These are phyloP conservation scores for Acer saccharum DNA, from an alignment of 345 rosid species.

Conservation along the genomic window DNA sequence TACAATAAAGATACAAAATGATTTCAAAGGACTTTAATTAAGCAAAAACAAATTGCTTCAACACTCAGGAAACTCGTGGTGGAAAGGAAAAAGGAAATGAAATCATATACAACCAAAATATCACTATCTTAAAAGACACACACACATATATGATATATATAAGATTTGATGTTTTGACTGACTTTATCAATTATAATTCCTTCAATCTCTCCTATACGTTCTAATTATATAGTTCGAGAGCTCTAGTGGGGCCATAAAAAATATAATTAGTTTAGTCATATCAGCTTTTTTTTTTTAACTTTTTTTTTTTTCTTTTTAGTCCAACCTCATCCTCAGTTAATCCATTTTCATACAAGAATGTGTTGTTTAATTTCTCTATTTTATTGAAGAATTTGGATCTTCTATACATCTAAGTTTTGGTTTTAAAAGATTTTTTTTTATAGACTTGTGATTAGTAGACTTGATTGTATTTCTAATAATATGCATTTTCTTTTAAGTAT, in stretches of 20 bases:
- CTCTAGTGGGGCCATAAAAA: background rate
- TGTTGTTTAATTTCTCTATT: background rate
- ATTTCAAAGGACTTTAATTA: background rate
- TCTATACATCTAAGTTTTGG: no score
- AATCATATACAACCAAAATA: background rate
- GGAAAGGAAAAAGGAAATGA: background rate
- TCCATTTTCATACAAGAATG: background rate
- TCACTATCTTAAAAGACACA: constrained; percentile 7
- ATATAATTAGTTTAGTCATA: background rate
- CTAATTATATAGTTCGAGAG: background rate
- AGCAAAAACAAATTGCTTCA: background rate
- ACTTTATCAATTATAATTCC: background rate
- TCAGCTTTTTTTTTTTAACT: background rate
- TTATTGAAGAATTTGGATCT: no score
- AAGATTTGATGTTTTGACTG: constrained; percentile 7
- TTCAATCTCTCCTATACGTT: background rate
- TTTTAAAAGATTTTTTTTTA: no score
- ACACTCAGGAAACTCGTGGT: background rate
- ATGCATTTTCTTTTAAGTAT: no score
- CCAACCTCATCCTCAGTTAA: background rate
- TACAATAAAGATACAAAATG: no score
- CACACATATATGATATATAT: no score
- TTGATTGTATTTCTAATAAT: no score
- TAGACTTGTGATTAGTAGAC: no score
- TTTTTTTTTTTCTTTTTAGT: background rate